A percentile compares a stretch with the other conserved stretches of the same genome.
Evolutionary conservation across 257 asterid species (phyloP).

Genomic region (Haberlea rhodopensis): DNA sequence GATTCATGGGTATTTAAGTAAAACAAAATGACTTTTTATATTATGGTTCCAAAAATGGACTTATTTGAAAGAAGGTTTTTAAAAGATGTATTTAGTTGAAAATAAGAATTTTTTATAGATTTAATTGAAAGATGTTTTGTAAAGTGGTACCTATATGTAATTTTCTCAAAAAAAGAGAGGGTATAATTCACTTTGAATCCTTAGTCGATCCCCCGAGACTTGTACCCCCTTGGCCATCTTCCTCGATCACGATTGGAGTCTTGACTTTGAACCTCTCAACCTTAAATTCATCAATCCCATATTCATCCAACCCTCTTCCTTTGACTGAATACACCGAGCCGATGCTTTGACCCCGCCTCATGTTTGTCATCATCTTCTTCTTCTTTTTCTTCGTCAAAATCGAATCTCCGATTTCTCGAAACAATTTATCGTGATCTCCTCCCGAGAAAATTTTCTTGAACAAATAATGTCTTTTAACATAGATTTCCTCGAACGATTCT

Average conservation of each 20-base stretch:
- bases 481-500: constrained; percentile 44
- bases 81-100: no score
- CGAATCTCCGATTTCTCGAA: constrained; percentile 32
- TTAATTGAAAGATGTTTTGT: no score
- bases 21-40: no score
- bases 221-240: neutral
- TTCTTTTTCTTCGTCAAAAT: constrained; percentile 32
- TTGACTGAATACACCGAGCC: constrained; percentile 16
- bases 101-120: no score
- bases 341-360: constrained; percentile 52
- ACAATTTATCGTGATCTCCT: constrained; percentile 38
- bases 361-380: constrained; percentile 27
- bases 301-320: constrained; percentile 26
- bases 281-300: constrained; percentile 22
- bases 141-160: no score
- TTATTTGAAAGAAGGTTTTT: no score
- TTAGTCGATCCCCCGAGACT: neutral
- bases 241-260: constrained; percentile 41
- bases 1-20: no score
- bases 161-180: no score
- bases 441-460: constrained; percentile 41
- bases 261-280: constrained; percentile 43
- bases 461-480: constrained; percentile 30
- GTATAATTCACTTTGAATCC: neutral
- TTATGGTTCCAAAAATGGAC: no score